Percentiles rank a stretch among this genome's conserved stretches.
These are phyloP conservation scores for Suhomyces xylopsoci DNA, from an alignment of 805 yeast species.

Conservation along the genomic window DNA sequence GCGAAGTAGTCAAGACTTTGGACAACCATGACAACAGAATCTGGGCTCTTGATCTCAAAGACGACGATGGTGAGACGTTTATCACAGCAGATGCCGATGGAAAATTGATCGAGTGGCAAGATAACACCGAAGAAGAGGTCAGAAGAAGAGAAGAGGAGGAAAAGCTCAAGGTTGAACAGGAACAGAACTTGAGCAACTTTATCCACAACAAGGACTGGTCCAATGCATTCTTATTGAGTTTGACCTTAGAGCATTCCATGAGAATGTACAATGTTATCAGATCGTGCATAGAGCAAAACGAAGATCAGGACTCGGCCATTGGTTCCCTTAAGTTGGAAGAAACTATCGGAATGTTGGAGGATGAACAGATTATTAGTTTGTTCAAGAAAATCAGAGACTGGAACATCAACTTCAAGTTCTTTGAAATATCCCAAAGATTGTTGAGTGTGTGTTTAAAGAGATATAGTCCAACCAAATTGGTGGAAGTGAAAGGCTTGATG, in stretches of 20 bases:
- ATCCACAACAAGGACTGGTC: constrained; percentile 77
- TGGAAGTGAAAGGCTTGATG: constrained; percentile 66
- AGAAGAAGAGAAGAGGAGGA: constrained; percentile 50
- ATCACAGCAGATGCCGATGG: constrained; percentile 96
- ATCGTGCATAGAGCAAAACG: constrained; percentile 51
- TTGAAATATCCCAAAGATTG: constrained; percentile 75
- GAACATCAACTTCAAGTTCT: constrained; percentile 86
- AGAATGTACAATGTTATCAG: constrained; percentile 74
- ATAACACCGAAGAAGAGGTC: constrained; percentile 73
- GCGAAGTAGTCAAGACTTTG: constrained; percentile 78
- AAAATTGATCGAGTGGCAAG: constrained; percentile 83
- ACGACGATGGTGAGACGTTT: constrained; percentile 67
- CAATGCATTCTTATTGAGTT: constrained; percentile 81
- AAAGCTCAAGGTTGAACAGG: constrained; percentile 71
- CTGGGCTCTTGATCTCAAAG: constrained; percentile 76
- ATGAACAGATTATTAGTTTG: constrained; percentile 57
- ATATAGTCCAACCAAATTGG: constrained; percentile 53
- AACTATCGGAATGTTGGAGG: constrained; percentile 53
- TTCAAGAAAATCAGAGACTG: constrained; percentile 85
- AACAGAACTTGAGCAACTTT: constrained; percentile 78
- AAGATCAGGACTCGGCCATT: constrained; percentile 47
- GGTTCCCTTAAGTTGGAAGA: constrained; percentile 63
- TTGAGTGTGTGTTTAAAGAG: constrained; percentile 60
- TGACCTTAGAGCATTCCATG: constrained; percentile 88
- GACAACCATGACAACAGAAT: constrained; percentile 92